A percentile compares a stretch with the other conserved stretches of the same genome.
phyloP scores from a whole-genome alignment of 225 moss, liverwort and hornwort genomes.

The Marchantia polymorpha region DNA sequence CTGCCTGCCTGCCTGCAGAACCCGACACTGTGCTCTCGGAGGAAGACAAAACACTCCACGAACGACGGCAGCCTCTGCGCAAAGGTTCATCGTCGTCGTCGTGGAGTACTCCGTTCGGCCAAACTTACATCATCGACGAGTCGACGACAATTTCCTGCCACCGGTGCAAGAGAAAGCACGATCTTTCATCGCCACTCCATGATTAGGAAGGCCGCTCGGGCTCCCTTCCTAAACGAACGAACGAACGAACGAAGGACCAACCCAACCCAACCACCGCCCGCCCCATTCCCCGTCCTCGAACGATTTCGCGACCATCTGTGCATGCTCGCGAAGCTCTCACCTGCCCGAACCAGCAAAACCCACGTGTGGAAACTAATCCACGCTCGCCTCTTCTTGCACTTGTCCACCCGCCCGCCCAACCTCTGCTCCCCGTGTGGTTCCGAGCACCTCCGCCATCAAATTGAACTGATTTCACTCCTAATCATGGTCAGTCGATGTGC shows the following conservation, averaged over 20 bases:
- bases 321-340: not conserved
- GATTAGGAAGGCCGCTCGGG: not conserved
- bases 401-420: too few species aligned
- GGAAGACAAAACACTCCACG: not conserved
- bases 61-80: not conserved
- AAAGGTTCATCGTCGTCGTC: not conserved
- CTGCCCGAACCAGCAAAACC: slow-evolving; percentile 8
- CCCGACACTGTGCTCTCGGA: not conserved
- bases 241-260: too few species aligned
- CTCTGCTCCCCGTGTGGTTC: slow-evolving; percentile 1
- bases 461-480: not conserved
- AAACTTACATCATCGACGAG: not conserved
- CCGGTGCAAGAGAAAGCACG: not conserved
- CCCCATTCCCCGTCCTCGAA: not conserved
- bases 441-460: slow-evolving; percentile 2
- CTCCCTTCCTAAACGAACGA: not conserved
- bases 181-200: not conserved
- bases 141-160: not conserved
- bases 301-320: not conserved
- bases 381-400: not conserved
- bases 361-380: not conserved
- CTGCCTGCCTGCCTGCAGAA: too few species aligned
- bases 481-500: slow-evolving; percentile 2
- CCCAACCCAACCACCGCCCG: not conserved
- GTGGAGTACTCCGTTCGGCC: not conserved